phyloP scores from a whole-genome alignment of 768 basidiomycete genomes.

The Paxillus ammoniavirescens region DNA sequence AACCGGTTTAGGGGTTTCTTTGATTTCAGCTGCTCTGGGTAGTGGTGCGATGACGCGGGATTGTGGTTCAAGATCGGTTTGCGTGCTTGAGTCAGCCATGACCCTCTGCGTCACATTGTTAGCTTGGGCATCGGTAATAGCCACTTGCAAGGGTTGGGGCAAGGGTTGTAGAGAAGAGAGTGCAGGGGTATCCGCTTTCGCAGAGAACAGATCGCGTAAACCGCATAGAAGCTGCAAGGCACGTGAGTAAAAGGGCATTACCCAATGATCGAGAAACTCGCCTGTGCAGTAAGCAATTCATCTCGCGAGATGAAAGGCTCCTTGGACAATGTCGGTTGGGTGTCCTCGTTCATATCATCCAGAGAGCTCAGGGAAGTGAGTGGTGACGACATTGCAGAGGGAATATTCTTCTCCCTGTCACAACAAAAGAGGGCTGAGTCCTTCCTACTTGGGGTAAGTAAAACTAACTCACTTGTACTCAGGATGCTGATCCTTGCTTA shows the following conservation, averaged over 20 bases:
- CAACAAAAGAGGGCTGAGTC: background rate
- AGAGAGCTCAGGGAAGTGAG: constrained; percentile 73
- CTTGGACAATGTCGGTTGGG: constrained; percentile 21
- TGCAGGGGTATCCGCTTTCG: constrained; percentile 9
- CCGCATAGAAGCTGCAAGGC: constrained; percentile 39
- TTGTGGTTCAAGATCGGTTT: constrained; percentile 26
- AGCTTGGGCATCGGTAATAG: background rate
- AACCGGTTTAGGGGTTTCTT: constrained; percentile 17
- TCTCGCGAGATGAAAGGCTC: constrained; percentile 37
- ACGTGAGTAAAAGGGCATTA: constrained; percentile 11
- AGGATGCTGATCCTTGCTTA: constrained; percentile 45
- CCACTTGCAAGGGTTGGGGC: background rate
- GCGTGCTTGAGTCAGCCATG: constrained; percentile 23
- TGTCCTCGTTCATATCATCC: constrained; percentile 51
- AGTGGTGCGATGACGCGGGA: constrained; percentile 1
- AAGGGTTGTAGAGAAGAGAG: background rate
- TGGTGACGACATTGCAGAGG: constrained; percentile 66
- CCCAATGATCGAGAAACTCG: constrained; percentile 22
- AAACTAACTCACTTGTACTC: constrained; percentile 39
- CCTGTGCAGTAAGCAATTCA: constrained; percentile 62
- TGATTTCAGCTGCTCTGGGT: constrained; percentile 16
- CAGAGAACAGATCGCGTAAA: constrained; percentile 26
- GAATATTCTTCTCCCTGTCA: constrained; percentile 22
- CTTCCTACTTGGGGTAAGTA: background rate
- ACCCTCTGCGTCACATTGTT: constrained; percentile 9